Base-by-base conservation (phyloP, 768 basidiomycete genomes). In the Boletus reticuloceps region DNA sequence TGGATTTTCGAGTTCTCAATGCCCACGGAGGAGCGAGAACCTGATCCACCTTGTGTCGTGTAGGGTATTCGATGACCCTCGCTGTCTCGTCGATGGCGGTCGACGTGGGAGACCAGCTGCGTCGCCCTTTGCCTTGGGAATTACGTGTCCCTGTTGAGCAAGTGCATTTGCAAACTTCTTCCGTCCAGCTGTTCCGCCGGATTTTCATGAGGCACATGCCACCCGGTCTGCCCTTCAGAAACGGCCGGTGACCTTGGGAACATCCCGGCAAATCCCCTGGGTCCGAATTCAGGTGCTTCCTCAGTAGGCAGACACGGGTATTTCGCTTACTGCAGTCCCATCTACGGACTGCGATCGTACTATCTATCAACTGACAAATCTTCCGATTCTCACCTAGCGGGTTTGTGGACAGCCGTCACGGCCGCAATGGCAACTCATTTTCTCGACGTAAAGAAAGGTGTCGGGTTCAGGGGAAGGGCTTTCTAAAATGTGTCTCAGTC, bases 171-270 rank as follows among this genome's bases (percentile, higher is more conserved):
- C 32, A 34, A 34, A 34, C 32, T 11, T 34, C 32, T 34, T 13
- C 32, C 32, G 34, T 12, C 34, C 13, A 47, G 22, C 25, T 41
- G 42, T 54, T 64, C 67, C 64, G 54, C 62, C 67, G 55, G 64
- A 67, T 62, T 56, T 70, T 54, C 67, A 59, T 56, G 56, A 49
- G 45, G 39, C 29, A 41, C 56, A 48, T 22, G 42, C 6, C 8
- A 36, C 13, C 34, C 20, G 6, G 1, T 14, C 40, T 54, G 39
- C 43, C 36, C 42, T 59, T 54, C 50, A 63, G 55, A 58, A 34
- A 46, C 55, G 58, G 39, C 47, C 53, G 37, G 29, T 29, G 29
- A 29, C 52, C 68, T 65, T 68, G 66, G 58, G 66, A 68, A 66
- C 61, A 47, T 45, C 51, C 56, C 44, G 56, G 67, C 53, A 64